Conservation (phyloP, 2,329 filamentous ascomycete genomes). For the Nemania serpens region DNA sequence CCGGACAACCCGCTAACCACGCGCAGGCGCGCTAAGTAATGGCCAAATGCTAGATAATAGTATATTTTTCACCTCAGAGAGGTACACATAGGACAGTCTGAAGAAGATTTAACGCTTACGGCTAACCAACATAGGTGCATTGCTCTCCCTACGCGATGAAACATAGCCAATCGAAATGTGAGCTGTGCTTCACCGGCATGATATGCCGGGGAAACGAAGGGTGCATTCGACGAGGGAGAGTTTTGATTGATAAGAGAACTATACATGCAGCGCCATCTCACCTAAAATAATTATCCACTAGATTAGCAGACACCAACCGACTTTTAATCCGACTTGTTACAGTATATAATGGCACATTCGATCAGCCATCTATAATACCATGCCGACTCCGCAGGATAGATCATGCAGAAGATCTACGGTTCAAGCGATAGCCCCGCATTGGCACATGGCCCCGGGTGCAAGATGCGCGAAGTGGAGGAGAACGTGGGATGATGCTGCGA, state of each 20-base stretch:
- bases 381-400: constrained; percentile 15
- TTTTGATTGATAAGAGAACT: too few species aligned
- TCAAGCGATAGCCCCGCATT: neutral
- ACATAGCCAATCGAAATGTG: too few species aligned
- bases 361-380: constrained; percentile 1
- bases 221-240: too few species aligned
- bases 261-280: too few species aligned
- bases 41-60: too few species aligned
- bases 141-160: neutral
- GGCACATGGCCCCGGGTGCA: constrained; percentile 9
- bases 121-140: neutral
- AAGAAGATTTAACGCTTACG: neutral
- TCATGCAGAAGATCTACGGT: constrained; percentile 19
- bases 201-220: too few species aligned
- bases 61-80: too few species aligned
- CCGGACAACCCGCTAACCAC: neutral
- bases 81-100: neutral
- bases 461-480: constrained; percentile 5
- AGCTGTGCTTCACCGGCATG: too few species aligned
- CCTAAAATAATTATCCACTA: neutral
- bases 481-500: constrained; percentile 8
- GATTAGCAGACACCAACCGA: neutral
- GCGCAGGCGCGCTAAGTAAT: neutral
- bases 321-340: neutral
- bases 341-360: neutral